phyloP scores from a whole-genome alignment of 495 filamentous ascomycete species.

The Aspergillus olivimuriae region DNA sequence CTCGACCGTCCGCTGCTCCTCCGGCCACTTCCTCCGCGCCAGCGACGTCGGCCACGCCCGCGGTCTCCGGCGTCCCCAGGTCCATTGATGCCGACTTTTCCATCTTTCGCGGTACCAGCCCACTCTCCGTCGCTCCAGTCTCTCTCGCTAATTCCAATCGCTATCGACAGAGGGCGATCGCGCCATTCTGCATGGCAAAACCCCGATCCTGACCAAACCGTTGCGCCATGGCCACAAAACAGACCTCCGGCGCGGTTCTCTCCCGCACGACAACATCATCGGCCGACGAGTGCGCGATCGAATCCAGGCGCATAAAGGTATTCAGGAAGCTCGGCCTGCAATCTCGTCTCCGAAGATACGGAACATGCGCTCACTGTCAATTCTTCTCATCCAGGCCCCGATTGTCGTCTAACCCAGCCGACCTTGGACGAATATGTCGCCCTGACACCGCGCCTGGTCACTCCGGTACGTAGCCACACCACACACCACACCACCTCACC shows the following conservation, averaged over 20 bases:
- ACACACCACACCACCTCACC: not conserved
- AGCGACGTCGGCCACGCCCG: slow-evolving; percentile 3
- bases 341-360: not conserved
- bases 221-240: slow-evolving; percentile 40
- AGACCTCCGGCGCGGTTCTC: slow-evolving; percentile 41
- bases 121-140: not conserved
- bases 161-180: slow-evolving; percentile 50
- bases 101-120: slow-evolving; percentile 29
- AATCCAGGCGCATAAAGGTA: slow-evolving; percentile 46
- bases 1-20: too few species aligned
- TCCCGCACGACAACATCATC: slow-evolving; percentile 58
- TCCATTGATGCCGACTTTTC: slow-evolving; percentile 6
- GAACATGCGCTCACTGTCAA: slow-evolving; percentile 2
- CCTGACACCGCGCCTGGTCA: slow-evolving; percentile 57
- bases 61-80: slow-evolving; percentile 12
- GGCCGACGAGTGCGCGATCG: slow-evolving; percentile 51
- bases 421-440: slow-evolving; percentile 66
- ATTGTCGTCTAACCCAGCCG: slow-evolving; percentile 53
- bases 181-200: slow-evolving; percentile 46
- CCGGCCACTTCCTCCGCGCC: too few species aligned
- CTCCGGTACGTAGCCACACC: slow-evolving; percentile 50
- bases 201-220: slow-evolving; percentile 44
- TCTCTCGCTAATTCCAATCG: not conserved
- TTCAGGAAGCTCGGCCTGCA: slow-evolving; percentile 5
- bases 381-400: slow-evolving; percentile 21